Base-by-base conservation (phyloP, 306 rosid species). In the Medicago lupulina region DNA sequence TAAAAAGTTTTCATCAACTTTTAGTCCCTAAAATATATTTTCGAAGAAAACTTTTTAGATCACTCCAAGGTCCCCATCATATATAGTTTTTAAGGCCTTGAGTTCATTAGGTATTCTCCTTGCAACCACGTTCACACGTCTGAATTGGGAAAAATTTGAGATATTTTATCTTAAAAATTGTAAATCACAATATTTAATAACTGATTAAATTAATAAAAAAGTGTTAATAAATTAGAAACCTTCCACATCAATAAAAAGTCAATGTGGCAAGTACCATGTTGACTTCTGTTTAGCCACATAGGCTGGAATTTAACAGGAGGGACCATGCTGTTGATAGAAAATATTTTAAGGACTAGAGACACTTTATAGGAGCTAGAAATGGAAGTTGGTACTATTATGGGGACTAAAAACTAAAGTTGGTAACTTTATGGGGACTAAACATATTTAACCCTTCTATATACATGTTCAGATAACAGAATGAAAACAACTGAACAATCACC, bases 401-500 rank as follows among this genome's bases (percentile, higher is more conserved):
- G 14, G 25, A 54, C 28, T 54, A 9, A 50, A 50, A 6, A 51
- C 5, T 0, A 46, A 53, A 17, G 59, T 8, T 53, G 21, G 59
- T 53, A 17, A 17, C 17, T 17, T 53, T 17, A 7, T 53, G 2
- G 23, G 25, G 11, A 53, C 28, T 51, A 3, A 53, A 54, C 4
- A 50, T 0, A 55, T 55, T 9, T 55, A 55, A 19, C 14, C 14
- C 23, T 17, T 67, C 51, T 67, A n/a, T 65, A 43, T 65, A 25
- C 9, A 50, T 64, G 46, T 65, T 82, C 44, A 59, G 46, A 28
- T 8, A 31, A 83, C 17, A 73, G 0, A 40, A 67, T 15, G 38
- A 23, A 18, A 19, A 55, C 55, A 7, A 31, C 53, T 38, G 19
- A n/a, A 34, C 21, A 44, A 80, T 72, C 73, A 90, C 96, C 95